Conservation (phyloP, 805 yeast species). For the Wickerhamia fluorescens region DNA sequence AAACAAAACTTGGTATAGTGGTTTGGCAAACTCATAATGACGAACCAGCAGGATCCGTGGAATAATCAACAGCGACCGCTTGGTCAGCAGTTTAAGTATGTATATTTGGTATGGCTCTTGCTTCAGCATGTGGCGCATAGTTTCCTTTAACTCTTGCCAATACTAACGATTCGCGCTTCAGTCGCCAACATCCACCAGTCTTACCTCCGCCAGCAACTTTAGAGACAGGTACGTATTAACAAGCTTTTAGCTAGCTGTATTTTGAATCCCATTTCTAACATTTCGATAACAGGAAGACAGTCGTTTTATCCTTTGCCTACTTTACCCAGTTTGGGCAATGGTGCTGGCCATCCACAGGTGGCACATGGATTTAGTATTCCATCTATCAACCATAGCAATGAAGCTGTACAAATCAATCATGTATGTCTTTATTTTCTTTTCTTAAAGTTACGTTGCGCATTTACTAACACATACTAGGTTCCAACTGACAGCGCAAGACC, state of each 20-base stretch:
- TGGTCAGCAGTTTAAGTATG: constrained; percentile 39
- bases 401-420: too few species aligned
- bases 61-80: constrained; percentile 35
- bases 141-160: background rate
- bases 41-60: constrained; percentile 39
- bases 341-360: constrained; percentile 29
- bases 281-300: constrained; percentile 33
- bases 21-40: constrained; percentile 22
- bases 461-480: too few species aligned
- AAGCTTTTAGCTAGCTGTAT: background rate
- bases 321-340: constrained; percentile 42
- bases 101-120: constrained; percentile 7
- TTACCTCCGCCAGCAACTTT: constrained; percentile 53
- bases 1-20: too few species aligned
- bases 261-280: constrained; percentile 11
- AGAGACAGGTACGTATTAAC: constrained; percentile 38
- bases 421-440: too few species aligned
- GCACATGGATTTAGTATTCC: constrained; percentile 45
- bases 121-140: constrained; percentile 1
- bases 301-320: constrained; percentile 44
- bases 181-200: constrained; percentile 55
- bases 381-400: constrained; percentile 34
- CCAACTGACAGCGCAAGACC: too few species aligned
- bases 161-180: constrained; percentile 12
- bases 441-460: too few species aligned